These are phyloP conservation scores for Terana coerulea DNA, from an alignment of 768 basidiomycete genomes.

Conservation along the genomic window DNA sequence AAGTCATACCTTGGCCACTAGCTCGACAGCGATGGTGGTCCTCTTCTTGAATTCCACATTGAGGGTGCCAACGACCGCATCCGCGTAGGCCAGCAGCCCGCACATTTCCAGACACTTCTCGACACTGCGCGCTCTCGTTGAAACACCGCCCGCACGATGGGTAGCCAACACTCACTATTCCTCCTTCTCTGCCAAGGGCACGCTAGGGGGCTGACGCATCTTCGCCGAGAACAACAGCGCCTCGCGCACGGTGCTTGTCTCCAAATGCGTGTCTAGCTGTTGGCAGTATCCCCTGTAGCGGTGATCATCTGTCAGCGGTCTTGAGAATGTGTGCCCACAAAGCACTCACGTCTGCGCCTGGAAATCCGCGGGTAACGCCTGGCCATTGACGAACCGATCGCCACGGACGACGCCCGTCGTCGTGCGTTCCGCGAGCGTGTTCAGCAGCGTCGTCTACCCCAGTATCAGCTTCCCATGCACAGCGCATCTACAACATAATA, in stretches of 20 bases:
- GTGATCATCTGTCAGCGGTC: background rate
- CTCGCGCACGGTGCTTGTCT: slow-evolving; percentile 74
- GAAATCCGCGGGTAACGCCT: slow-evolving; percentile 43
- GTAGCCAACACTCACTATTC: slow-evolving; percentile 74
- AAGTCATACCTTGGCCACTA: slow-evolving; percentile 66
- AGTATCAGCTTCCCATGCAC: background rate
- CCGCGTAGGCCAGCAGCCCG: slow-evolving; percentile 59
- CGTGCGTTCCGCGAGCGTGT: slow-evolving; percentile 41
- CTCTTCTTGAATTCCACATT: slow-evolving; percentile 75
- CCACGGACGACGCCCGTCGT: slow-evolving; percentile 36
- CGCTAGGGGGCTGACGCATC: slow-evolving; percentile 67
- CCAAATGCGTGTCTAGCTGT: slow-evolving; percentile 79
- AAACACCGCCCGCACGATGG: no score
- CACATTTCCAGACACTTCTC: slow-evolving; percentile 57
- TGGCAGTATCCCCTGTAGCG: slow-evolving; percentile 71
- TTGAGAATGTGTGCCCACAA: no score
- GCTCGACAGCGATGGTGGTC: slow-evolving; percentile 82
- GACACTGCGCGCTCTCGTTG: slow-evolving; percentile 30
- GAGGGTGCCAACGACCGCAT: slow-evolving; percentile 65
- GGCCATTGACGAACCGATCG: slow-evolving; percentile 43
- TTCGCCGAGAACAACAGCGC: slow-evolving; percentile 78
- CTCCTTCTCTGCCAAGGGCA: slow-evolving; percentile 68
- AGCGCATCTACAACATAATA: background rate
- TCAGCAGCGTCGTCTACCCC: slow-evolving; percentile 45
- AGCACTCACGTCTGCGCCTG: slow-evolving; percentile 46